Base-by-base conservation (phyloP, 1,284 basidiomycete genomes). In the Thecaphora frezii region DNA sequence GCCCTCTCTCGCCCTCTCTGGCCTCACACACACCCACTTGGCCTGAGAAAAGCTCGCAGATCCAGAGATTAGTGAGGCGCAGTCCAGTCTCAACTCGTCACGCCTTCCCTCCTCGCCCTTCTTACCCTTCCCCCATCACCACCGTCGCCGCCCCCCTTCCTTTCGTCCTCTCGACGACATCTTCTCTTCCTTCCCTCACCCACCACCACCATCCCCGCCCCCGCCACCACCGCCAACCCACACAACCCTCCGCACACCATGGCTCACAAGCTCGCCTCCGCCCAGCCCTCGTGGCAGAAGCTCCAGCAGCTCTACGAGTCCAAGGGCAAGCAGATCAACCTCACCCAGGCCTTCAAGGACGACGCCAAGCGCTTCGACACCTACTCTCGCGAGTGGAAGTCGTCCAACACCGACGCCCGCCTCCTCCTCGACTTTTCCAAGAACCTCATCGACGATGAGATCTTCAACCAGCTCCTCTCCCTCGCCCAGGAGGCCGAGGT, bases 381-480 rank as follows among this genome's bases (percentile, higher is more conserved):
- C 78, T 90, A 90, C 83, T 93, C 90, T 46, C 85, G 84, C 61
- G 83, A 87, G 66, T 98, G 66, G 60, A 57, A 91, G 82, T 49
- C 80, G 83, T 79, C 81, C 56, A 85, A 86, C 45, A 84, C 87
- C 30, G 83, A 86, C 61, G 87, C 89, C 54, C 88, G 88, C 50
- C 85, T 98, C 82, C 85, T 98, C 60, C 85, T 97, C 76, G 94
- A 98, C 82, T 96, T 89, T 82, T 94, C 91, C 77, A 98, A 98
- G 83, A 97, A 98, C 82, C 82, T 97, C 63, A 86, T 97, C 84
- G 92, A 90, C 60, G 84, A 91, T 72, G 87, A 90, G 61, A 87
- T 97, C 79, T 85, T 79, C 46, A 55, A 66, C 30, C 67, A 85
- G 18, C 86, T 97, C 51, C 84, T 97, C 71, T 81, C 84, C 26